Base-by-base conservation (phyloP, 1,284 basidiomycete genomes). In the Prillingera fragicola region DNA sequence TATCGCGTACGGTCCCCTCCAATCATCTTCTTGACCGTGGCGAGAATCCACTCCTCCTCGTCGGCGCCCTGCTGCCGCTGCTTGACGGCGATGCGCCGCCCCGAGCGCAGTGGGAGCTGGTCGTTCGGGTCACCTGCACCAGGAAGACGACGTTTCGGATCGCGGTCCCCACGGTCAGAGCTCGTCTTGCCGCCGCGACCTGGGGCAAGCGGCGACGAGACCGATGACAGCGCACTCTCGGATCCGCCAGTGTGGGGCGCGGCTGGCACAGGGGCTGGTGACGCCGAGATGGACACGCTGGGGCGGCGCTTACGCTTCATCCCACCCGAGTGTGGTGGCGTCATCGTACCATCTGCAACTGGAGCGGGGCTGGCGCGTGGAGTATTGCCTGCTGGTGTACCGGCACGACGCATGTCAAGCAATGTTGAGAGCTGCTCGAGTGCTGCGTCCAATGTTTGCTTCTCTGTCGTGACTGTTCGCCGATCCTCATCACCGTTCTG, bases 51-150 rank as follows among this genome's bases (percentile, higher is more conserved):
- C 15, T 57, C 62, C 19, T 60, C 55, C 31, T 62, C 58, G 19
- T 49, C 41, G 7, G 46, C 54, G 15, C 41, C 41, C 28, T 44
- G 43, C 8, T 32, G 34, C 33, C 54, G 54, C 22, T 43, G 41
- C 46, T 59, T 67, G 52, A 71, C 73, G 0, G 70, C 71, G 14
- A 76, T 70, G 29, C 62, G 67, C 17, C 74, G 43, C 0, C 73
- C 73, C 0, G 67, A 52, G 17, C 56, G 57, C 4, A 76, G 56
- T 3, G 74, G 73, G 5, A 74, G 56, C 52, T 75, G 73, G 64
- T 67, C 6, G 41, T 29, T 31, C 59, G 54, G 29, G 54, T 41
- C 24, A 63, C 62, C 43, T 57, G 59, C 10, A 56, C 38, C 27
- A 37, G 32, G 29, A 5, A 32, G 23, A n/a, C n/a, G n/a, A 23